Base-by-base conservation (phyloP, 345 rosid genomes). In the Excoecaria agallocha region DNA sequence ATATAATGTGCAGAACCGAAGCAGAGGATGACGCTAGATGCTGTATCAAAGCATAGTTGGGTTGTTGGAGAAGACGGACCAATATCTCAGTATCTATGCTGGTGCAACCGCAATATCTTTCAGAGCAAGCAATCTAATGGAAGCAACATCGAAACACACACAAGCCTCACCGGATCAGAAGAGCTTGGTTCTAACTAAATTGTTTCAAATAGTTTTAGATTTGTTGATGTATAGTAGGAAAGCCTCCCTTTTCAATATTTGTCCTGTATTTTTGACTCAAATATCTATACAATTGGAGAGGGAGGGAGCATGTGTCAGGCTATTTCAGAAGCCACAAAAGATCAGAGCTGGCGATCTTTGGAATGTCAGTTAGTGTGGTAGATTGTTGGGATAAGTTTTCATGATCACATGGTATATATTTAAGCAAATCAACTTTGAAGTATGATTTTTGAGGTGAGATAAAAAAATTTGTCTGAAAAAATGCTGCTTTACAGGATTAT, bases 41-140 rank as follows among this genome's bases (percentile, higher is more conserved):
- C 75, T 54, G 92, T 91, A 46, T 86, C 91, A 38, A 85, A 79
- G 63, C 97, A 95, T 86, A 49, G 82, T 3, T 93, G 99, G 98
- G 91, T 95, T 25, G 50, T 81, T 15, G 97, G 90, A 79, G 91
- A 89, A 59, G 87, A 87, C 3, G 92, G 97, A 4, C 88, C 83
- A 1, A 80, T 90, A 64, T 90, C 92, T 25, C 86, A 74, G 71
- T 82, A 87, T 80, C 76, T 82, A 25, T 96, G 98, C 67, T 90
- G 96, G 94, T 96, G 99, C 89, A 85, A 85, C 80, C 96, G 93
- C 43, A 85, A 77, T 49, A 71, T 81, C 60, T 13, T 76, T 81
- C 75, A 13, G 74, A 78, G 25, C 49, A 78, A 71, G 76, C 82
- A 78, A 74, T 72, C 70, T 68, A 74, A 83, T 72, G 82, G 76